Conservation (phyloP, 2,329 filamentous ascomycete species). For the Sporothrix inflata region DNA sequence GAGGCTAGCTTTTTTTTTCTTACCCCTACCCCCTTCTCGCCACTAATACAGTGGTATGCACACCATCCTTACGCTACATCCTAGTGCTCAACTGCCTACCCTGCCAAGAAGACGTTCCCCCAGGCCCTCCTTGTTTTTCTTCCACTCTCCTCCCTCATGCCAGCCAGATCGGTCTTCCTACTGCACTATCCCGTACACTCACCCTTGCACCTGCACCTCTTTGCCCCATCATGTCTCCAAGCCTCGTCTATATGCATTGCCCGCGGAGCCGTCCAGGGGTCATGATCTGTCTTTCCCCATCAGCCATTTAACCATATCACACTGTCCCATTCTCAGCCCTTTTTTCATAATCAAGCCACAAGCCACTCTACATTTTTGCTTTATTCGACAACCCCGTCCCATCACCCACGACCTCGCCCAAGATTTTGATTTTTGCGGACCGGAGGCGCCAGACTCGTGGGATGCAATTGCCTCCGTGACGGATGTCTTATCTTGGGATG, state of each 20-base stretch:
- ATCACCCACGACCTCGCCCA: neutral
- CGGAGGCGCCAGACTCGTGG: neutral
- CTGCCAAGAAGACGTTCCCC: slow-evolving; percentile 16
- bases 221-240: slow-evolving; percentile 4
- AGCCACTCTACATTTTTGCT: neutral
- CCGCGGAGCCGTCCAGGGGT: neutral
- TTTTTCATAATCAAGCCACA: slow-evolving; percentile 14
- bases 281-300: neutral
- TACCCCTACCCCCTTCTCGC: slow-evolving; percentile 4
- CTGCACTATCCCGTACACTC: neutral
- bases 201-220: neutral
- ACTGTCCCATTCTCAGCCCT: neutral
- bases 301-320: slow-evolving; percentile 13
- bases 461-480: neutral
- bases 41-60: slow-evolving; percentile 20
- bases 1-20: slow-evolving; percentile 1
- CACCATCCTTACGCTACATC: slow-evolving; percentile 10
- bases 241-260: slow-evolving; percentile 1
- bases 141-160: neutral
- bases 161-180: slow-evolving; percentile 8
- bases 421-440: slow-evolving; percentile 11
- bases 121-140: neutral
- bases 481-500: slow-evolving; percentile 6
- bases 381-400: neutral
- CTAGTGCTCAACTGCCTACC: slow-evolving; percentile 11